These are phyloP conservation scores for Oryza rufipogon DNA, from an alignment of 176 grass and related monocot genomes.

Conservation along the genomic window DNA sequence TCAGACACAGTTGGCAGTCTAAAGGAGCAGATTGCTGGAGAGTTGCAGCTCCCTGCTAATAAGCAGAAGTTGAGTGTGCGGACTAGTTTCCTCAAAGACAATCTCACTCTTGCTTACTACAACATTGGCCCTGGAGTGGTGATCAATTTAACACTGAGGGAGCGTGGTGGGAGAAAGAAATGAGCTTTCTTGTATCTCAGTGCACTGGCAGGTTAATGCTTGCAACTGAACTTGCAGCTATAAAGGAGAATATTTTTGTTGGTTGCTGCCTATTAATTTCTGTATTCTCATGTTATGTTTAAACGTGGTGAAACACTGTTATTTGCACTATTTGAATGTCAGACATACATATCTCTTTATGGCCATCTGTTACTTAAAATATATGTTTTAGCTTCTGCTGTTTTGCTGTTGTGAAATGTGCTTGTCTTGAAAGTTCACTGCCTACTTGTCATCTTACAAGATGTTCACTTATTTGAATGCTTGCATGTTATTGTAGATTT, in stretches of 20 bases:
- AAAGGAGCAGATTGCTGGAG: conserved; percentile 96
- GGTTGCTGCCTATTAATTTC: conserved; percentile 3
- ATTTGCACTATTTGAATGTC: conserved; percentile 13
- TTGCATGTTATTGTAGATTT: conserved; percentile 31
- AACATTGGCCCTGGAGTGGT: conserved; percentile 81
- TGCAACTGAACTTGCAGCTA: conserved; percentile 35
- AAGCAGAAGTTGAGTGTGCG: conserved; percentile 89
- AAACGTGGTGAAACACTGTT: conserved; percentile 11
- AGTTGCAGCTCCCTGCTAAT: conserved; percentile 93
- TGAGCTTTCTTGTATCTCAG: conserved; percentile 41
- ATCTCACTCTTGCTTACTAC: conserved; percentile 93
- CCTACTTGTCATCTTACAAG: conserved; percentile 22
- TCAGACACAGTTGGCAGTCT: conserved; percentile 83
- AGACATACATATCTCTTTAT: conserved; percentile 21
- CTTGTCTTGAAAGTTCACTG: conserved; percentile 15
- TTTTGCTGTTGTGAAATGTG: background rate
- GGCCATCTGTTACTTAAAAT: conserved; percentile 14
- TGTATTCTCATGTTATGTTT: conserved; percentile 1
- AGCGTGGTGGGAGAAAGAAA: conserved; percentile 98
- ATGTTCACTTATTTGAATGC: conserved; percentile 12
- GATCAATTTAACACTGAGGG: conserved; percentile 80
- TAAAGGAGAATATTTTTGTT: conserved; percentile 37
- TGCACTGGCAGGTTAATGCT: conserved; percentile 34
- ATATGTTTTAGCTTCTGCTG: background rate
- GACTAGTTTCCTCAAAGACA: conserved; percentile 92